These are phyloP conservation scores for Ophiostoma piceae DNA, from an alignment of 2,329 filamentous ascomycete species.

Conservation along the genomic window DNA sequence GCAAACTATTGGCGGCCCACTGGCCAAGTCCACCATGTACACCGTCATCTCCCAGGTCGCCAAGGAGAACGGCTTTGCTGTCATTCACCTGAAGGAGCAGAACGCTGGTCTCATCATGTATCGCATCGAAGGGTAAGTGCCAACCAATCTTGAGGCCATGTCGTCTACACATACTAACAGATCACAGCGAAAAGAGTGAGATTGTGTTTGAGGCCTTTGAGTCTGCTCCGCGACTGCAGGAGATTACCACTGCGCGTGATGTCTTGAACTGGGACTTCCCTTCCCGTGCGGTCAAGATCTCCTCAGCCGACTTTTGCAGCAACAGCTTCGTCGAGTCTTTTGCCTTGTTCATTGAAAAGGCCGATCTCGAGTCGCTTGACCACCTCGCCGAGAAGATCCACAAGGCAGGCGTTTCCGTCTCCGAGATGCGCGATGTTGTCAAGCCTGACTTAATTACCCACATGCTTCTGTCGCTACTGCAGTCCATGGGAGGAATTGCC, in stretches of 20 bases:
- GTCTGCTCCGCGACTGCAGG: conserved; percentile 45
- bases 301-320: conserved; percentile 33
- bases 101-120: conserved; percentile 35
- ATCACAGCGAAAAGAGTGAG: conserved; percentile 1
- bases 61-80: conserved; percentile 12
- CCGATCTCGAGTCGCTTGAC: conserved; percentile 43
- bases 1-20: neutral
- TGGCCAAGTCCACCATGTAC: neutral
- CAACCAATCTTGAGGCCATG: too few relatives aligned
- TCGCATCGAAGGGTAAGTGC: conserved; percentile 19
- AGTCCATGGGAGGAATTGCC: conserved; percentile 44
- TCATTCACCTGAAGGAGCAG: conserved; percentile 27
- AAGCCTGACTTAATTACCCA: conserved; percentile 54
- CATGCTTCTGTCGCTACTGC: conserved; percentile 56
- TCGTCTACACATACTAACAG: neutral
- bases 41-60: neutral
- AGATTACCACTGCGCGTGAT: conserved; percentile 47
- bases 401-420: conserved; percentile 47
- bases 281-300: conserved; percentile 45
- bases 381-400: conserved; percentile 42
- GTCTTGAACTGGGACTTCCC: conserved; percentile 58
- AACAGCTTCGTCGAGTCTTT: conserved; percentile 44
- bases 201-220: conserved; percentile 55
- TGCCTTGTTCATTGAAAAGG: conserved; percentile 50
- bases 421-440: conserved; percentile 54